Conservation (phyloP, 306 rosid genomes). For the Argentina anserina region DNA sequence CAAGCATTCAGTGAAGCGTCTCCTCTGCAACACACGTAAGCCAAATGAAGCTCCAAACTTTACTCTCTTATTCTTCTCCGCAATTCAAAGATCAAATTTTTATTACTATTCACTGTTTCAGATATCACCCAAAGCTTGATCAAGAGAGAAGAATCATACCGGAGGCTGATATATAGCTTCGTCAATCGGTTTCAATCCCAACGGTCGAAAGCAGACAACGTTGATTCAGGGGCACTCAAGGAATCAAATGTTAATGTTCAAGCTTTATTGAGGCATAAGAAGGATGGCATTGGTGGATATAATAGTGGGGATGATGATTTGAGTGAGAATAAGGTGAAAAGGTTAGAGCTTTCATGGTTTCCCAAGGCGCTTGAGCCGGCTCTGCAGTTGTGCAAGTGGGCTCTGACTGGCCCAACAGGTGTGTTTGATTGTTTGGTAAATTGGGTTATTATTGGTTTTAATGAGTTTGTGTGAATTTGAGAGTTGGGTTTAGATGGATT, state of each 20-base stretch:
- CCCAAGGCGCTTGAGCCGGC: conserved; percentile 87
- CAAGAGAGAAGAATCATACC: conserved; percentile 42
- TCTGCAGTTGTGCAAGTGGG: conserved; percentile 81
- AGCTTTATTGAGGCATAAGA: conserved; percentile 32
- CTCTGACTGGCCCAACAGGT: conserved; percentile 69
- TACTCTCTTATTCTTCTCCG: background rate
- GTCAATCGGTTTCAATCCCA: conserved; percentile 48
- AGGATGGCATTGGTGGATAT: conserved; percentile 35
- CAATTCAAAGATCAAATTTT: background rate
- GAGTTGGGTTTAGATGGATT: background rate
- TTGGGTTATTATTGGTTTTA: background rate
- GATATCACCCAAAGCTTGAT: conserved; percentile 37
- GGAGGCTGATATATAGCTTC: conserved; percentile 34
- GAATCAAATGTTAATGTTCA: conserved; percentile 25
- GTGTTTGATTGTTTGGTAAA: conserved; percentile 25
- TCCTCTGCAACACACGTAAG: conserved; percentile 26
- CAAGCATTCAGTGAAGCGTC: conserved; percentile 14
- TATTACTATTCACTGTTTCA: conserved; percentile 14
- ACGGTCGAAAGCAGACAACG: conserved; percentile 48
- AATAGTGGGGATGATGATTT: conserved; percentile 51
- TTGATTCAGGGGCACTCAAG: conserved; percentile 34
- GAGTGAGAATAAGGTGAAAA: conserved; percentile 52
- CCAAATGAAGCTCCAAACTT: background rate
- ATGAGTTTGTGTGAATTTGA: background rate
- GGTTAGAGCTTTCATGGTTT: conserved; percentile 77